phyloP scores from a whole-genome alignment of 768 basidiomycete genomes.

The Amanita polypyramis region DNA sequence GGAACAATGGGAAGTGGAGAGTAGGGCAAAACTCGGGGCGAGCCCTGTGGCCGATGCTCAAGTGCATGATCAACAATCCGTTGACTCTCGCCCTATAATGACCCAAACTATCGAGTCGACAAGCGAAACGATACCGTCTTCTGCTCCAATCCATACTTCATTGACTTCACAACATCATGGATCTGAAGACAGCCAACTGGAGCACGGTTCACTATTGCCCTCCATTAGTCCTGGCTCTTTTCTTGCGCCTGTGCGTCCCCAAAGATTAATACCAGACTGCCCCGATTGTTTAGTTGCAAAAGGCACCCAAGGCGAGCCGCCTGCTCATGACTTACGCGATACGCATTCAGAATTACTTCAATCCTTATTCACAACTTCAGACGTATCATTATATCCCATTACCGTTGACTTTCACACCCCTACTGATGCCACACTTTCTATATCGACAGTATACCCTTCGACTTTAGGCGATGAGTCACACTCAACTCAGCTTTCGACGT shows the following conservation, averaged over 20 bases:
- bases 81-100: not conserved
- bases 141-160: not conserved
- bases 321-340: not conserved
- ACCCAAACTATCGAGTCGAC: not conserved
- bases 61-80: not conserved
- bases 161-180: not conserved
- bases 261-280: not conserved
- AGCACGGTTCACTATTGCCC: not conserved
- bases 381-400: not conserved
- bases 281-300: not conserved
- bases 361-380: not conserved
- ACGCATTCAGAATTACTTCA: not conserved
- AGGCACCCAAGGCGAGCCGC: not conserved
- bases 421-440: not conserved
- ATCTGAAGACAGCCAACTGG: not conserved
- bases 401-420: not conserved
- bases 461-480: not conserved
- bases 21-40: constrained; percentile 28
- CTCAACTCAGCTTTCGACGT: not conserved
- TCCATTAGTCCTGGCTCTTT: too few relatives aligned
- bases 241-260: not conserved
- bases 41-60: not conserved
- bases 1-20: constrained; percentile 74
- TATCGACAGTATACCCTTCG: not conserved
- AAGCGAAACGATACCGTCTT: not conserved